These are phyloP conservation scores for Parmelia sp. DNA, from an alignment of 495 filamentous ascomycete species.

Conservation along the genomic window DNA sequence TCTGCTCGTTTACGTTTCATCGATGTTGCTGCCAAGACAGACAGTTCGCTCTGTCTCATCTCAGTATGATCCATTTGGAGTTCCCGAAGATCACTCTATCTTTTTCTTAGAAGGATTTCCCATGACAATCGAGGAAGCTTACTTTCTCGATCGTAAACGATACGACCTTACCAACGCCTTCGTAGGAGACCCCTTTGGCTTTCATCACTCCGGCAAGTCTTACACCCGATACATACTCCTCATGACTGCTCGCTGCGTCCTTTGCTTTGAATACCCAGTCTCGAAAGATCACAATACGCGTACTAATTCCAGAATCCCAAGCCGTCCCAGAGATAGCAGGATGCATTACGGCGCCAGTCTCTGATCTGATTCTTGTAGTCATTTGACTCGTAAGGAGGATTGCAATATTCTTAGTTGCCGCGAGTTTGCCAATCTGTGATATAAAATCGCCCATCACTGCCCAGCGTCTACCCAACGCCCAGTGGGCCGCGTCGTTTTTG, in stretches of 20 bases:
- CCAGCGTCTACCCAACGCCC: slow-evolving; percentile 55
- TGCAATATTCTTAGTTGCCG: slow-evolving; percentile 59
- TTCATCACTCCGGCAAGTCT: slow-evolving; percentile 46
- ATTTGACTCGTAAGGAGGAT: slow-evolving; percentile 65
- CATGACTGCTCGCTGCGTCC: slow-evolving; percentile 12
- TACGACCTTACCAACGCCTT: slow-evolving; percentile 36
- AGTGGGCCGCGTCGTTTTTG: slow-evolving; percentile 43
- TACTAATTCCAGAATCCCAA: slow-evolving; percentile 66
- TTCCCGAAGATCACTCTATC: slow-evolving; percentile 34
- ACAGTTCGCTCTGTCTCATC: background rate
- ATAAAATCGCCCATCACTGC: slow-evolving; percentile 54
- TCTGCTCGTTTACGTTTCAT: slow-evolving; percentile 47
- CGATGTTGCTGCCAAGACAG: background rate
- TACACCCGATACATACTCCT: slow-evolving; percentile 15
- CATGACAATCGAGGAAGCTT: background rate
- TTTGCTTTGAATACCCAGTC: slow-evolving; percentile 44
- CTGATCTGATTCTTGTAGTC: slow-evolving; percentile 57
- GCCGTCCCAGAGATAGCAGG: slow-evolving; percentile 59
- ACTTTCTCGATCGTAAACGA: slow-evolving; percentile 40
- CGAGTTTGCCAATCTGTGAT: slow-evolving; percentile 57
- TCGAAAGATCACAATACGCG: slow-evolving; percentile 62
- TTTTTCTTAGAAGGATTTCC: slow-evolving; percentile 12
- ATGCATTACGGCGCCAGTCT: slow-evolving; percentile 59
- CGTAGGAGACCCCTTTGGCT: slow-evolving; percentile 33
- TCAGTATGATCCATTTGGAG: slow-evolving; percentile 14